A percentile compares a stretch with the other conserved stretches of the same genome.
Evolutionary conservation across 2,329 filamentous ascomycete genomes (phyloP).

Genomic region (Canariomyces notabilis): DNA sequence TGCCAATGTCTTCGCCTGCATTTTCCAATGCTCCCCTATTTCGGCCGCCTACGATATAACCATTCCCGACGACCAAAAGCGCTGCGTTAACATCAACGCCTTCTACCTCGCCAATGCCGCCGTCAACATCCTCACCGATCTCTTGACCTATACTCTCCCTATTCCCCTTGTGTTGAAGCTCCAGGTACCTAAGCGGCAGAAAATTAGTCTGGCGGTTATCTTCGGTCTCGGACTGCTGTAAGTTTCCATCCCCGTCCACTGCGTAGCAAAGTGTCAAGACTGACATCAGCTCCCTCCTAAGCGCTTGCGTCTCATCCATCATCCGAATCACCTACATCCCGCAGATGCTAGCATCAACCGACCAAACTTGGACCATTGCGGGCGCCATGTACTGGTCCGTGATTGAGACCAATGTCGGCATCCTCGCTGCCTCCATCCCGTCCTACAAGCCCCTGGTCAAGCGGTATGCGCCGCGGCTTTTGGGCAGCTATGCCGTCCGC

Average conservation of each 20-base stretch:
- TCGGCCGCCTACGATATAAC: too few relatives aligned
- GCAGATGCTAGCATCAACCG: too few relatives aligned
- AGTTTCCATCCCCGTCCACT: conserved; percentile 20
- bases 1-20: too few relatives aligned
- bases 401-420: conserved; percentile 31
- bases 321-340: too few relatives aligned
- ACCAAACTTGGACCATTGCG: conserved; percentile 4
- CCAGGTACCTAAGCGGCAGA: conserved; percentile 35
- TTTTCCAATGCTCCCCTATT: too few relatives aligned
- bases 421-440: conserved; percentile 36
- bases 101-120: conserved; percentile 26
- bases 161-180: conserved; percentile 30
- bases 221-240: conserved; percentile 34
- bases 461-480: not conserved
- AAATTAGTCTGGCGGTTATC: conserved; percentile 36
- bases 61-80: too few relatives aligned
- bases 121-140: conserved; percentile 28
- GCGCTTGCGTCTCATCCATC: too few relatives aligned
- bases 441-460: conserved; percentile 36
- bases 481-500: too few relatives aligned
- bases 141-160: conserved; percentile 27
- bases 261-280: too few relatives aligned
- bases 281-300: too few relatives aligned
- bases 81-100: conserved; percentile 22
- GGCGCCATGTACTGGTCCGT: conserved; percentile 24